Evolutionary conservation across 768 basidiomycete genomes (phyloP).

Genomic region (Termitomyces sp.): DNA sequence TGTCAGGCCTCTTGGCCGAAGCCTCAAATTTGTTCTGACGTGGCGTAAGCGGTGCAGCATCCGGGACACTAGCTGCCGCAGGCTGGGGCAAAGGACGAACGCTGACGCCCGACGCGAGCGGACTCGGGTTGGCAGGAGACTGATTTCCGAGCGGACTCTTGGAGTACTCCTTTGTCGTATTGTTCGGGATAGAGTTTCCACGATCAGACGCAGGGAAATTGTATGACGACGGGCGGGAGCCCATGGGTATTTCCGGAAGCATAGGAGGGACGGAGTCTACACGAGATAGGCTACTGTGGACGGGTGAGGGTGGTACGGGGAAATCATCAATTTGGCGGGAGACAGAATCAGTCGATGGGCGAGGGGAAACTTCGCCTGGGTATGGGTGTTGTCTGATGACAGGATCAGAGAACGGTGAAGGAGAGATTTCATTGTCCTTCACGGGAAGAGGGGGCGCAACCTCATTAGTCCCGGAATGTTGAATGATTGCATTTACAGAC

Average conservation of each 20-base stretch:
- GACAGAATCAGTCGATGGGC: constrained; percentile 11
- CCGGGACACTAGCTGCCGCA: constrained; percentile 5
- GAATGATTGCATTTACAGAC: constrained; percentile 18
- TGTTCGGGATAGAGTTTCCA: constrained; percentile 11
- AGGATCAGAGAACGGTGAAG: constrained; percentile 22
- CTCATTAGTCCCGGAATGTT: neutral
- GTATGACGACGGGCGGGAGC: constrained; percentile 25
- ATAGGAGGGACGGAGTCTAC: constrained; percentile 45
- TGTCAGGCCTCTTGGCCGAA: constrained; percentile 14
- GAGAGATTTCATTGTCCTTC: neutral
- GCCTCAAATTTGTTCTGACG: constrained; percentile 2
- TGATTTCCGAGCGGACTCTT: constrained; percentile 19
- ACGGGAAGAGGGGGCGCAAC: constrained; percentile 4
- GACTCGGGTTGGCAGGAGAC: constrained; percentile 35
- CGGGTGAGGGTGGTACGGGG: constrained; percentile 32
- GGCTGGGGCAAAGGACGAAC: constrained; percentile 9
- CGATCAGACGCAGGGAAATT: constrained; percentile 8
- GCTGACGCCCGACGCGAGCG: constrained; percentile 29
- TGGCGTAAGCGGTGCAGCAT: constrained; percentile 6
- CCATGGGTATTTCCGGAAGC: constrained; percentile 46
- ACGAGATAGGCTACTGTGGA: constrained; percentile 30
- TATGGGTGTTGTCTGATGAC: neutral
- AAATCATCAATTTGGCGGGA: constrained; percentile 27
- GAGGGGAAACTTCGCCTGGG: constrained; percentile 3
- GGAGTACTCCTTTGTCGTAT: constrained; percentile 3